Evolutionary conservation across 495 filamentous ascomycete species (phyloP).

Genomic region (Bathelium albidoporum): DNA sequence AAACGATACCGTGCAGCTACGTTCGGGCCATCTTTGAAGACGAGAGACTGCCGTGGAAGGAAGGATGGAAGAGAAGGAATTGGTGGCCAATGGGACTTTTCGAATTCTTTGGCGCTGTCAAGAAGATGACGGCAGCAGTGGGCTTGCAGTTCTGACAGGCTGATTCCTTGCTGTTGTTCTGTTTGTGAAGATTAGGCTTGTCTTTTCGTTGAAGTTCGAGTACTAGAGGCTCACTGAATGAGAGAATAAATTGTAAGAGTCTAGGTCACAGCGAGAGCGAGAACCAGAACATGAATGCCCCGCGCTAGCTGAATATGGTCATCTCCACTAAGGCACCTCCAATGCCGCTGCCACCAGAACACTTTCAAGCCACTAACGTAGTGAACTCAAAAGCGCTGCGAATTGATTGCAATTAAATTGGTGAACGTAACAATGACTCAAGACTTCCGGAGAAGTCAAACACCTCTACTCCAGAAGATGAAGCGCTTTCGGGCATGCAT

Average conservation of each 20-base stretch:
- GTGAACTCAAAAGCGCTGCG: background rate
- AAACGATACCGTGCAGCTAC: slow-evolving; percentile 4
- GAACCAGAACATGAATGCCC: too few relatives aligned
- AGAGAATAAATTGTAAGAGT: too few relatives aligned
- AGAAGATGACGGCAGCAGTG: slow-evolving; percentile 2
- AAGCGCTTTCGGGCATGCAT: background rate
- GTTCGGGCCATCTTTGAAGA: slow-evolving; percentile 3
- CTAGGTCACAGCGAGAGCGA: too few relatives aligned
- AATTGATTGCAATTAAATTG: background rate
- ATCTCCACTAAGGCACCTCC: too few relatives aligned
- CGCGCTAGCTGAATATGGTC: too few relatives aligned
- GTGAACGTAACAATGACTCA: background rate
- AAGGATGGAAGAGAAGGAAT: slow-evolving; percentile 6
- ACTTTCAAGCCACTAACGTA: background rate
- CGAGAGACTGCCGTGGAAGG: slow-evolving; percentile 5
- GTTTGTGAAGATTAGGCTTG: background rate
- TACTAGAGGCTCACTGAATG: too few relatives aligned
- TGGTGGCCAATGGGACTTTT: slow-evolving; percentile 6
- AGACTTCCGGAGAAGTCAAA: background rate
- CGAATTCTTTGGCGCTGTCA: slow-evolving; percentile 4
- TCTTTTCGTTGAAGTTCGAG: too few relatives aligned
- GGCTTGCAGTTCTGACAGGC: background rate
- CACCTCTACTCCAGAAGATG: slow-evolving; percentile 1
- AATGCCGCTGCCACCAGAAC: too few relatives aligned
- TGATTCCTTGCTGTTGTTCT: background rate